Base-by-base conservation (phyloP, 1,139 yeast genomes). In the Blastobotrys illinoisensis region DNA sequence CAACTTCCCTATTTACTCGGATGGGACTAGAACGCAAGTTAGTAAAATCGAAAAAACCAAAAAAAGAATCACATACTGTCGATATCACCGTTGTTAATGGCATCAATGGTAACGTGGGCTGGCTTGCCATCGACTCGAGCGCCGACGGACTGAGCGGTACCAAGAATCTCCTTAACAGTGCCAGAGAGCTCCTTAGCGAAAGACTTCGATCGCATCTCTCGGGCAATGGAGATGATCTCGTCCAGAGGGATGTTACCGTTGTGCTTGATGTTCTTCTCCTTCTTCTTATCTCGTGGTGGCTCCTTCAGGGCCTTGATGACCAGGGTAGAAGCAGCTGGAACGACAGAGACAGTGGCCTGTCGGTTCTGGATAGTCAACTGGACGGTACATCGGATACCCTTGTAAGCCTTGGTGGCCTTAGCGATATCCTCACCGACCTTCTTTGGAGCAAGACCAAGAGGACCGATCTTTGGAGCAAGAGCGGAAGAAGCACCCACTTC, bases 361-460 rank as follows among this genome's bases (percentile, higher is more conserved):
- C 99, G 91, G 95, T 93, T 93, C 84, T 93, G 99, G 75, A 93
- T 91, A 78, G 86, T 93, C 79, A 95, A 86, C 82, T 89, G 96
- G 67, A 95, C 98, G 71, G 99, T 93, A 75, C 93, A 99, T 80
- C 93, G 89, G 74, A 93, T 91, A 84, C 99, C 99, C 82, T 91
- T 91, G 95, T 84, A 93, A 76, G 86, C 85, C 83, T 89, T 88
- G 82, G 57, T 93, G 77, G 99, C 99, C 87, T 95, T 95, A 79
- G 99, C 99, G 73, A 93, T 93, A 78, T 93, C 99, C 81, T 93
- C 99, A 89, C 99, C 99, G 75, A 95, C 97, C 88, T 93, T 93
- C 96, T 93, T 93, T 84, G 99, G 98, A 64, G 98, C 91, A 74
- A 93, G 85, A 90, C 99, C 99, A 76, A 93, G 89, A 71, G 99